Evolutionary conservation across 495 filamentous ascomycete genomes (phyloP).

Genomic region (Parathielavia appendiculata): DNA sequence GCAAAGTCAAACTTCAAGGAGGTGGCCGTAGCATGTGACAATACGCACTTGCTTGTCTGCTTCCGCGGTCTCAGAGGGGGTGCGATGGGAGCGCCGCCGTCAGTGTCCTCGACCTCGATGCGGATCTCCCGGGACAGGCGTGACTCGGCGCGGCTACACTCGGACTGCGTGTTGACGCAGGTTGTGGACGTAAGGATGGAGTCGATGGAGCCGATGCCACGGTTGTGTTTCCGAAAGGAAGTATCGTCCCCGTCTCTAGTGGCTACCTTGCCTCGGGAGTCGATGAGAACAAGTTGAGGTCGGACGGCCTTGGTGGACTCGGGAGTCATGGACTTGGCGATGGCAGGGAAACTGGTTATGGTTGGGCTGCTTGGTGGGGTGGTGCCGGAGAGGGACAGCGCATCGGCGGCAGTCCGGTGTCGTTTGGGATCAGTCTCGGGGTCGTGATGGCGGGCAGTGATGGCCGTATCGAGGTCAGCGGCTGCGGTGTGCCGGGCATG

Average conservation of each 20-base stretch:
- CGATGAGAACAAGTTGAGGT: constrained; percentile 15
- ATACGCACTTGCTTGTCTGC: constrained; percentile 12
- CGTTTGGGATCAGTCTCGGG: constrained; percentile 5
- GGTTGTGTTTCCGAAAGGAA: constrained; percentile 26
- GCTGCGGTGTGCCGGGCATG: constrained; percentile 23
- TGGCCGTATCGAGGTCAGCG: constrained; percentile 11
- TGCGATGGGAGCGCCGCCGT: constrained; percentile 4
- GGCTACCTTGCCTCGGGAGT: constrained; percentile 12
- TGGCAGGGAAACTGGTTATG: constrained; percentile 15
- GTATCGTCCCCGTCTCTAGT: constrained; percentile 8
- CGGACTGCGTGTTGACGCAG: constrained; percentile 32
- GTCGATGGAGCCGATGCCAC: constrained; percentile 31
- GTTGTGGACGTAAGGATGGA: constrained; percentile 33
- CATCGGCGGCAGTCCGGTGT: constrained; percentile 18
- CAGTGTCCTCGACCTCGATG: constrained; percentile 19
- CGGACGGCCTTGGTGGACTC: constrained; percentile 16
- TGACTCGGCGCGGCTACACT: constrained; percentile 31
- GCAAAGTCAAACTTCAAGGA: not conserved
- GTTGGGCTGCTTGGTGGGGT: constrained; percentile 30
- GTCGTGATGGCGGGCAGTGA: constrained; percentile 1
- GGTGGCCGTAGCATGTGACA: not conserved
- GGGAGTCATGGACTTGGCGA: constrained; percentile 14
- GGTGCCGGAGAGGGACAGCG: constrained; percentile 27
- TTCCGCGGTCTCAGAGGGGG: not conserved
- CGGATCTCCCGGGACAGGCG: constrained; percentile 25